These are phyloP conservation scores for Podila horticola DNA, from an alignment of 192 early-diverging fungal genomes.

Conservation along the genomic window DNA sequence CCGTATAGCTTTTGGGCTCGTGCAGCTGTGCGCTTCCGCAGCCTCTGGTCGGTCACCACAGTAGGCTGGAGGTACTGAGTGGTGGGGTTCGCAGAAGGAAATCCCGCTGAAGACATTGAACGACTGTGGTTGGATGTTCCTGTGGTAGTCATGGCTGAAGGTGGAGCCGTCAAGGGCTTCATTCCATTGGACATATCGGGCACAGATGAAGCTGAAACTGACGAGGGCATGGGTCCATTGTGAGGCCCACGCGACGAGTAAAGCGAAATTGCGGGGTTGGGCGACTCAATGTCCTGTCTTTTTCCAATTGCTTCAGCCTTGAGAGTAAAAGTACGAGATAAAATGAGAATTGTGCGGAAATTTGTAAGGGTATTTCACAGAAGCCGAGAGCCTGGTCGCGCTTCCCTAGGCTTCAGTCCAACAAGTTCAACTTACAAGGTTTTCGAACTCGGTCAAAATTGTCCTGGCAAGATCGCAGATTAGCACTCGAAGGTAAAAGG, in stretches of 20 bases:
- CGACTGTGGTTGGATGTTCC: conserved; percentile 45
- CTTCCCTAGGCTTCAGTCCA: too few species aligned
- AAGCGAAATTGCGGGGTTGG: conserved; percentile 34
- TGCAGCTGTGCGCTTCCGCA: conserved; percentile 72
- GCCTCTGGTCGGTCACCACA: conserved; percentile 50
- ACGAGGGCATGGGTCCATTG: conserved; percentile 17
- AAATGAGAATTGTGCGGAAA: neutral
- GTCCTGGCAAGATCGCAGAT: conserved; percentile 85
- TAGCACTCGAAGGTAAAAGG: conserved; percentile 79
- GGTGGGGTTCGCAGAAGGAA: conserved; percentile 14
- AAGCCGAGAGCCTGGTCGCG: too few species aligned
- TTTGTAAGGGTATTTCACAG: too few species aligned
- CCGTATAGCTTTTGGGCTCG: conserved; percentile 78
- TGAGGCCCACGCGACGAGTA: conserved; percentile 23
- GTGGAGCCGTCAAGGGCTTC: conserved; percentile 52
- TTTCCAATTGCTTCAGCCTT: conserved; percentile 67
- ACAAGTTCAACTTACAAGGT: conserved; percentile 58
- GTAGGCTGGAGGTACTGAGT: conserved; percentile 38
- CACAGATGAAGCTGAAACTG: conserved; percentile 6
- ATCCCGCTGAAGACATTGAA: conserved; percentile 50
- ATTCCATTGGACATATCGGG: conserved; percentile 49
- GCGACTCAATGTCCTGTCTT: conserved; percentile 64
- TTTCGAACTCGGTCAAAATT: conserved; percentile 72
- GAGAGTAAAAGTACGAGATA: neutral
- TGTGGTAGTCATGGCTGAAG: conserved; percentile 56